Conservation (phyloP, 306 rosid species). For the Cicer arietinum region DNA sequence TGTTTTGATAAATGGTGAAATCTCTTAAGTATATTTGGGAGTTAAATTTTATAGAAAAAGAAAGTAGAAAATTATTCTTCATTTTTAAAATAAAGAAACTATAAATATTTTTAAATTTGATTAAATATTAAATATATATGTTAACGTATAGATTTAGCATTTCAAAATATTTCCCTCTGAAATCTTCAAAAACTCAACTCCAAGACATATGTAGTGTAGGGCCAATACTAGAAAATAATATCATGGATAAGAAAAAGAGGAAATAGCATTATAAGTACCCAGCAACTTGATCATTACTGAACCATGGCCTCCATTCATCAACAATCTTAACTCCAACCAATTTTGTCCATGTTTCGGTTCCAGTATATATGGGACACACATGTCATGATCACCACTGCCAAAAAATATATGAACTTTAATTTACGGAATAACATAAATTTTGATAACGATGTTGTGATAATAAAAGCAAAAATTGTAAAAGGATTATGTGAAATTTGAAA, state of each 20-base stretch:
- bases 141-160: no score
- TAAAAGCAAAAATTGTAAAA: conserved; percentile 29
- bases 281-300: conserved; percentile 56
- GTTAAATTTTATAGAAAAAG: no score
- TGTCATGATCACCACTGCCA: conserved; percentile 37
- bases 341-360: conserved; percentile 27
- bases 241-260: not conserved
- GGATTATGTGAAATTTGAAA: not conserved
- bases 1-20: not conserved
- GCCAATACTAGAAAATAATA: not conserved
- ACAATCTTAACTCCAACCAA: conserved; percentile 50
- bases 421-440: no score
- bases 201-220: not conserved
- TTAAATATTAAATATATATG: no score
- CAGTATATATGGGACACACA: conserved; percentile 36
- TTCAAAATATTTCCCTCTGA: no score
- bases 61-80: no score
- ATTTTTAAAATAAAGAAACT: no score
- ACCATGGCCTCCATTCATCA: conserved; percentile 86
- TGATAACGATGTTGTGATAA: no score
- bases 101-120: no score
- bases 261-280: conserved; percentile 53
- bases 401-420: not conserved
- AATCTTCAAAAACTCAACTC: no score
- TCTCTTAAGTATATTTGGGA: no score